phyloP scores from a whole-genome alignment of 2,329 filamentous ascomycete genomes.

The Coniosporium tulheliwenetii region DNA sequence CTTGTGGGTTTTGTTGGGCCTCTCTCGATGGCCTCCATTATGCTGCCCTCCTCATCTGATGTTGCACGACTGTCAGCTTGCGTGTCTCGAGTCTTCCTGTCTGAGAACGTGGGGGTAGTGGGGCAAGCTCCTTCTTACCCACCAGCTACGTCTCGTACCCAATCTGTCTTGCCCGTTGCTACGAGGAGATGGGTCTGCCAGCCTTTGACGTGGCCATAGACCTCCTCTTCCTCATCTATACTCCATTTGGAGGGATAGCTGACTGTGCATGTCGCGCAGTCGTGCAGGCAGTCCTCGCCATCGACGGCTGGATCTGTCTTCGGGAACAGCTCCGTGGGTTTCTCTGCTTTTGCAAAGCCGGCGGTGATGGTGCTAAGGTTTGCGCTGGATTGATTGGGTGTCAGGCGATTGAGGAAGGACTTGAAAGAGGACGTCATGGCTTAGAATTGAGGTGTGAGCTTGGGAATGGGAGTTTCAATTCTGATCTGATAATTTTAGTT shows the following conservation, averaged over 20 bases:
- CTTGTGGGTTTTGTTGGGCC: slow-evolving; percentile 4
- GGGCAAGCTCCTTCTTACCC: slow-evolving; percentile 3
- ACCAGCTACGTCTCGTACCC: slow-evolving; percentile 60
- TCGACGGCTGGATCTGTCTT: slow-evolving; percentile 61
- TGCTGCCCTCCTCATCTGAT: slow-evolving; percentile 54
- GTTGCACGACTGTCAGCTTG: neutral
- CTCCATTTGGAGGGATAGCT: slow-evolving; percentile 59
- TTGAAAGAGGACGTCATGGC: too few species aligned
- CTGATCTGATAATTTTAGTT: too few species aligned
- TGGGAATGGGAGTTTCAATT: too few species aligned
- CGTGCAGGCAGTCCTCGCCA: slow-evolving; percentile 76
- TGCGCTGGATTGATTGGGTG: slow-evolving; percentile 9
- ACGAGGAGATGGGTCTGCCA: slow-evolving; percentile 86
- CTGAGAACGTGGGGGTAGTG: too few species aligned
- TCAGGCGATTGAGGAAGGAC: slow-evolving; percentile 8
- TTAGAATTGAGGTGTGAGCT: too few species aligned
- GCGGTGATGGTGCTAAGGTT: slow-evolving; percentile 10
- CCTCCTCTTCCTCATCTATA: slow-evolving; percentile 58
- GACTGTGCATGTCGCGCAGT: slow-evolving; percentile 69
- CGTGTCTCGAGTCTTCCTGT: neutral
- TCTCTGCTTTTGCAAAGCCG: slow-evolving; percentile 31
- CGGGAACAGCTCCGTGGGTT: slow-evolving; percentile 48
- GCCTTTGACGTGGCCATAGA: slow-evolving; percentile 75
- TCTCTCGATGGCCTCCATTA: slow-evolving; percentile 37
- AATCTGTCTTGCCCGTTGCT: slow-evolving; percentile 90